Evolutionary conservation across 495 filamentous ascomycete species (phyloP).

Genomic region (Staphylotrichum tortipilum): DNA sequence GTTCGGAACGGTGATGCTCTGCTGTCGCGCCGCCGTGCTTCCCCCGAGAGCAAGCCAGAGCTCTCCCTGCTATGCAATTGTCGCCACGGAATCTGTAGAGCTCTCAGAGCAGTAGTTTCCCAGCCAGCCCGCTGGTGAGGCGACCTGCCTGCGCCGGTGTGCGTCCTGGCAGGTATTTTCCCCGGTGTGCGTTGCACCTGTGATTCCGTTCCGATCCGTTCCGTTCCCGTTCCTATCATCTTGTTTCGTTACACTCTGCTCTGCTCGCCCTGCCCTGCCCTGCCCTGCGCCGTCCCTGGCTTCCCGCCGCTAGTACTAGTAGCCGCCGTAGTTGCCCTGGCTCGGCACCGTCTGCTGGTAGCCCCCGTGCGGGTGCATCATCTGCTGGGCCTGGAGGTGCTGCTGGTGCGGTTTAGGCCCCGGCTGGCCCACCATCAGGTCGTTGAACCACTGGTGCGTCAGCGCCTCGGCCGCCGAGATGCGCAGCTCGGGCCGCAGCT

Average conservation of each 20-base stretch:
- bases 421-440: conserved; percentile 32
- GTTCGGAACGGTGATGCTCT: too few species aligned
- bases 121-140: too few species aligned
- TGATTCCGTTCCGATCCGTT: too few species aligned
- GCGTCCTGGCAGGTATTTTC: too few species aligned
- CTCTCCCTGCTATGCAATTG: neutral
- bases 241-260: too few species aligned
- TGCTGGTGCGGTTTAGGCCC: conserved; percentile 32
- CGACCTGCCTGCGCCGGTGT: too few species aligned
- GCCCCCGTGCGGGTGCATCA: conserved; percentile 24
- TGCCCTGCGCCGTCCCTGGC: neutral
- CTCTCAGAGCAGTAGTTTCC: too few species aligned
- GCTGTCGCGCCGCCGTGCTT: too few species aligned
- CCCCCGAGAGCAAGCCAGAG: neutral
- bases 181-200: too few species aligned
- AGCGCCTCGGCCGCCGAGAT: conserved; percentile 78
- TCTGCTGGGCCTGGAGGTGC: conserved; percentile 20
- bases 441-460: conserved; percentile 78
- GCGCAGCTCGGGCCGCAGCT: conserved; percentile 84
- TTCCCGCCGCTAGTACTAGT: conserved; percentile 16
- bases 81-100: neutral
- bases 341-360: conserved; percentile 25
- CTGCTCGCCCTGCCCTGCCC: too few species aligned
- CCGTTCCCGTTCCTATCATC: too few species aligned
- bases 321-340: conserved; percentile 24